These are phyloP conservation scores for Lobosporangium transversale DNA, from an alignment of 192 early-diverging fungal species.

Conservation along the genomic window DNA sequence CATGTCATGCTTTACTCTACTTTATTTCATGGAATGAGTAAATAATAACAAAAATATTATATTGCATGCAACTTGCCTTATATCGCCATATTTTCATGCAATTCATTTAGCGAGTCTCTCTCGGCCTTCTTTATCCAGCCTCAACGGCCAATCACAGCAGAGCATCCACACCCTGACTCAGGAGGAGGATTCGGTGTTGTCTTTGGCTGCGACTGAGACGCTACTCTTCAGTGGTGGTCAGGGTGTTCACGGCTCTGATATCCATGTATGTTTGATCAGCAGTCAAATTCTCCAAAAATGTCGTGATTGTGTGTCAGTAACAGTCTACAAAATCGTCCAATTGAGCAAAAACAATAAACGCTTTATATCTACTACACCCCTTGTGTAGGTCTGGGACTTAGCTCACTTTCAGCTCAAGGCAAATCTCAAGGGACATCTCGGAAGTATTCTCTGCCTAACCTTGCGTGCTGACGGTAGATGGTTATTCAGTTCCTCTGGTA, in stretches of 20 bases:
- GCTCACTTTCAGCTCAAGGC: slow-evolving; percentile 58
- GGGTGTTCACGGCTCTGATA: slow-evolving; percentile 58
- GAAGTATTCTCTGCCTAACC: slow-evolving; percentile 59
- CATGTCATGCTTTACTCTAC: no score
- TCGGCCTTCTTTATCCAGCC: slow-evolving; percentile 22
- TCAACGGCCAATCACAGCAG: slow-evolving; percentile 18
- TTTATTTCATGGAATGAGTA: no score
- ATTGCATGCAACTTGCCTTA: no score
- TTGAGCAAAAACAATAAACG: no score
- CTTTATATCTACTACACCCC: no score
- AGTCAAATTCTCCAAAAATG: no score
- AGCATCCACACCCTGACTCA: slow-evolving; percentile 64
- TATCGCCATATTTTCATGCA: no score
- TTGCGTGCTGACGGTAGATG: slow-evolving; percentile 58
- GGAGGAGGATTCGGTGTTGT: slow-evolving; percentile 68
- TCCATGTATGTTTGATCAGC: slow-evolving; percentile 62
- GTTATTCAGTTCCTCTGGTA: slow-evolving; percentile 68
- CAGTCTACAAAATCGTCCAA: no score
- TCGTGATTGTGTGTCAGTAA: slow-evolving; percentile 25
- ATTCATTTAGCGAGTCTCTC: slow-evolving; percentile 47
- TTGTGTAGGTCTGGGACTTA: slow-evolving; percentile 59
- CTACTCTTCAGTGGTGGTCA: slow-evolving; percentile 78
- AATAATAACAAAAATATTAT: no score
- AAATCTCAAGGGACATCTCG: slow-evolving; percentile 60
- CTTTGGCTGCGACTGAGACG: slow-evolving; percentile 65